Conservation (phyloP, 2,329 filamentous ascomycete genomes). For the Colletotrichum siamense region DNA sequence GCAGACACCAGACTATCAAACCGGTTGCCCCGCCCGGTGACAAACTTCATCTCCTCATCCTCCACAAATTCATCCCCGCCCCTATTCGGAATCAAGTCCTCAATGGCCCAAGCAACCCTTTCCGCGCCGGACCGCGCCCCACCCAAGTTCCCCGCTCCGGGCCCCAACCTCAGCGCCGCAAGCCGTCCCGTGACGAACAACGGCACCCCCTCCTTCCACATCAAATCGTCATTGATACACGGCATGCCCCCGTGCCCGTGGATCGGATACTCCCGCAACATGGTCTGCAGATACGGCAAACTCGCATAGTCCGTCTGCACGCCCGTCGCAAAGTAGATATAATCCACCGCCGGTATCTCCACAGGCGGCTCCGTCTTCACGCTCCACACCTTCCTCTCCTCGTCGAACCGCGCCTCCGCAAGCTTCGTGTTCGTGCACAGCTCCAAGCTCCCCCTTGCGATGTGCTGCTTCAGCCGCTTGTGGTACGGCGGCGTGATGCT, state of each 20-base stretch:
- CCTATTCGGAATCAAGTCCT: conserved; percentile 54
- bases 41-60: conserved; percentile 18
- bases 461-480: conserved; percentile 69
- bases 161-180: conserved; percentile 71
- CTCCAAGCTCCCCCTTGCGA: conserved; percentile 54
- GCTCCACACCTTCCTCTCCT: conserved; percentile 40
- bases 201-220: conserved; percentile 76
- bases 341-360: conserved; percentile 64
- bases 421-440: conserved; percentile 66
- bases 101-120: conserved; percentile 73
- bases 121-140: conserved; percentile 77
- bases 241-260: conserved; percentile 70
- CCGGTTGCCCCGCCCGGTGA: conserved; percentile 20
- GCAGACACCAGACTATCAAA: conserved; percentile 5
- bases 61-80: neutral
- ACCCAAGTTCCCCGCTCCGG: conserved; percentile 75
- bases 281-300: conserved; percentile 65
- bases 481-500: conserved; percentile 74
- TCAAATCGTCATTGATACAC: conserved; percentile 76
- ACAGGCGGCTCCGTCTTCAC: conserved; percentile 60
- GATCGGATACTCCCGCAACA: conserved; percentile 66
- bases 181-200: conserved; percentile 74
- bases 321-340: conserved; percentile 80
- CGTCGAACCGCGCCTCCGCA: conserved; percentile 54
- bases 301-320: conserved; percentile 66